phyloP scores from a whole-genome alignment of 2,329 filamentous ascomycete genomes.

The Thielaviopsis euricoi region DNA sequence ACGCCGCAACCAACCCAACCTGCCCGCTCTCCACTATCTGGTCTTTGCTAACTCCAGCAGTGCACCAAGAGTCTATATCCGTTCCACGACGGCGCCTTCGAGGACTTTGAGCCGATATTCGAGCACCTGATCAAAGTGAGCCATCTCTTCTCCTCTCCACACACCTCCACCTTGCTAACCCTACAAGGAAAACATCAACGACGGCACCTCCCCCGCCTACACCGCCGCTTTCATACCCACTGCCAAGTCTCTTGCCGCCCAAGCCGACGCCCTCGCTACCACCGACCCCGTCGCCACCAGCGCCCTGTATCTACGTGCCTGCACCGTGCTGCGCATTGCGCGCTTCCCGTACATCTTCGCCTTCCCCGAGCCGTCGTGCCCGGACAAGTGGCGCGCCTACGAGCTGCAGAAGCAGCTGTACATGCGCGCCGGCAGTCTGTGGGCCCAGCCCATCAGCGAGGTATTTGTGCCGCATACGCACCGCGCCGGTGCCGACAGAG shows the following conservation, averaged over 20 bases:
- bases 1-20: no score
- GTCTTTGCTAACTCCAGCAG: slow-evolving; percentile 18
- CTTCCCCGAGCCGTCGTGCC: slow-evolving; percentile 23
- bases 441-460: slow-evolving; percentile 43
- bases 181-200: slow-evolving; percentile 38
- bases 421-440: slow-evolving; percentile 35
- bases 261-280: slow-evolving; percentile 33
- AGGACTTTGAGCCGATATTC: slow-evolving; percentile 57
- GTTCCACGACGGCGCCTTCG: slow-evolving; percentile 54
- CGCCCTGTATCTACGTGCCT: slow-evolving; percentile 51
- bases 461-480: slow-evolving; percentile 42
- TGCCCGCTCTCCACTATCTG: no score
- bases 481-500: slow-evolving; percentile 32
- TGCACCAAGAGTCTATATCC: slow-evolving; percentile 49
- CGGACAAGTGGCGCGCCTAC: slow-evolving; percentile 45
- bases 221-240: slow-evolving; percentile 45
- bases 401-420: slow-evolving; percentile 47
- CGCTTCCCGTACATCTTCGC: slow-evolving; percentile 45
- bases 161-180: background rate
- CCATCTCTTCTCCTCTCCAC: slow-evolving; percentile 8
- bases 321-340: slow-evolving; percentile 56
- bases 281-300: slow-evolving; percentile 37
- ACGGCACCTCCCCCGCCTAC: slow-evolving; percentile 49
- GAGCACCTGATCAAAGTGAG: slow-evolving; percentile 42
- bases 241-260: slow-evolving; percentile 37